Percentiles rank a stretch among this genome's conserved stretches.
These are phyloP conservation scores for Pseudomassariella vexata DNA, from an alignment of 2,329 filamentous ascomycete genomes.

Conservation along the genomic window DNA sequence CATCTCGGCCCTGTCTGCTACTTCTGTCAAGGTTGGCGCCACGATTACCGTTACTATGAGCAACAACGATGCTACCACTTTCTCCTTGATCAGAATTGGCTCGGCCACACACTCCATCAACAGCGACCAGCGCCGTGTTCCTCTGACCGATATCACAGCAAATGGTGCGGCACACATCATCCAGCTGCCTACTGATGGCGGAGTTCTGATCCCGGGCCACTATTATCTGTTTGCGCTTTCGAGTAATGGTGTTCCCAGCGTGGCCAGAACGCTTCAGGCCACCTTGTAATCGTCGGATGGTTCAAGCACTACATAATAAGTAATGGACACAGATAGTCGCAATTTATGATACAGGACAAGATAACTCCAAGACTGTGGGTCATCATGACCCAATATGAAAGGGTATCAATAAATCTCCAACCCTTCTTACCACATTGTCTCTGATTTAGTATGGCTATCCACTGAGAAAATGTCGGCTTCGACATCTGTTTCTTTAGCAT, in stretches of 20 bases:
- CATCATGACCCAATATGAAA: no score
- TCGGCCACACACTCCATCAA: slow-evolving; percentile 50
- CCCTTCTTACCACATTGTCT: no score
- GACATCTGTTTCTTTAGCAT: no score
- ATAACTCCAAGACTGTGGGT: no score
- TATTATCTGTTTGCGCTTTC: slow-evolving; percentile 50
- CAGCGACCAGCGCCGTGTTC: slow-evolving; percentile 50
- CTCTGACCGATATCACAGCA: slow-evolving; percentile 25
- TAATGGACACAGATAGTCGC: no score
- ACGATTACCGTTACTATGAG: slow-evolving; percentile 21
- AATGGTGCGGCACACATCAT: slow-evolving; percentile 29
- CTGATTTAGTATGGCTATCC: no score
- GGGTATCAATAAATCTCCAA: no score
- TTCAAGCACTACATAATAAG: no score
- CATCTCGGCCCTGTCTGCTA: slow-evolving; percentile 27
- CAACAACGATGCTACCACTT: slow-evolving; percentile 18
- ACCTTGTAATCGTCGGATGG: no score
- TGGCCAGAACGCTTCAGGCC: slow-evolving; percentile 34
- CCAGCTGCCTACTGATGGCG: slow-evolving; percentile 38
- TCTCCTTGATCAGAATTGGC: slow-evolving; percentile 42
- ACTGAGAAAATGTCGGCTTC: no score
- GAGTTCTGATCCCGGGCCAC: slow-evolving; percentile 45
- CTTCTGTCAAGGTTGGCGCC: slow-evolving; percentile 22
- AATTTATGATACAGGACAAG: no score
- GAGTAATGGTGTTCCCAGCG: slow-evolving; percentile 36